Percentiles rank a stretch among this genome's conserved stretches.
These are phyloP conservation scores for Rhizophora apiculata DNA, from an alignment of 345 rosid genomes.

Conservation along the genomic window DNA sequence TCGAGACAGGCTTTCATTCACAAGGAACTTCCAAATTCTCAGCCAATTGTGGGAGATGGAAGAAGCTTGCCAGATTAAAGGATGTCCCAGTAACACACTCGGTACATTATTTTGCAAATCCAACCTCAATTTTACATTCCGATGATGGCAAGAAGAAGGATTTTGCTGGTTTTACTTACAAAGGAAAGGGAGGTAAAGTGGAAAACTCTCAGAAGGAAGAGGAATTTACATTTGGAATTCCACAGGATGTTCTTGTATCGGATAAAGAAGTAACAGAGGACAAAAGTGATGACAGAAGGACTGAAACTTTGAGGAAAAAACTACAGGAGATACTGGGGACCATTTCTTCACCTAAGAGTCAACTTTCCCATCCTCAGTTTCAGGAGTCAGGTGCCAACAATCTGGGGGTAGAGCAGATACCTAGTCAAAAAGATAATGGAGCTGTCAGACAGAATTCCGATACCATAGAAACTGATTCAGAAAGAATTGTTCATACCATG, in stretches of 20 bases:
- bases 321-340: slow-evolving; percentile 70
- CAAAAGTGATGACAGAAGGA: slow-evolving; percentile 37
- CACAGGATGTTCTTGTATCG: slow-evolving; percentile 29
- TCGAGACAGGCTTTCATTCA: slow-evolving; percentile 29
- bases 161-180: slow-evolving; percentile 33
- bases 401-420: slow-evolving; percentile 30
- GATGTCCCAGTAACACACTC: slow-evolving; percentile 33
- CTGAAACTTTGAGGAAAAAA: slow-evolving; percentile 71
- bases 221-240: slow-evolving; percentile 47
- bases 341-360: slow-evolving; percentile 57
- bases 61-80: slow-evolving; percentile 33
- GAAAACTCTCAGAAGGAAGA: slow-evolving; percentile 37
- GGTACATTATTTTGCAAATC: slow-evolving; percentile 30
- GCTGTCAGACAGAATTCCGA: slow-evolving; percentile 55
- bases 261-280: slow-evolving; percentile 32
- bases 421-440: slow-evolving; percentile 27
- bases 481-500: slow-evolving; percentile 43
- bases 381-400: slow-evolving; percentile 34
- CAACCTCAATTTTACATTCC: slow-evolving; percentile 36
- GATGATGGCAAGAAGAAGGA: slow-evolving; percentile 30
- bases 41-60: slow-evolving; percentile 31
- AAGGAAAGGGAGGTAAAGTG: slow-evolving; percentile 36
- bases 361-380: slow-evolving; percentile 41
- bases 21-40: slow-evolving; percentile 34
- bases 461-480: slow-evolving; percentile 78